Evolutionary conservation across 2,329 filamentous ascomycete genomes (phyloP), one percentile per base, ranked within the genome.

Genomic region (Scopulariopsis brevicaulis): DNA sequence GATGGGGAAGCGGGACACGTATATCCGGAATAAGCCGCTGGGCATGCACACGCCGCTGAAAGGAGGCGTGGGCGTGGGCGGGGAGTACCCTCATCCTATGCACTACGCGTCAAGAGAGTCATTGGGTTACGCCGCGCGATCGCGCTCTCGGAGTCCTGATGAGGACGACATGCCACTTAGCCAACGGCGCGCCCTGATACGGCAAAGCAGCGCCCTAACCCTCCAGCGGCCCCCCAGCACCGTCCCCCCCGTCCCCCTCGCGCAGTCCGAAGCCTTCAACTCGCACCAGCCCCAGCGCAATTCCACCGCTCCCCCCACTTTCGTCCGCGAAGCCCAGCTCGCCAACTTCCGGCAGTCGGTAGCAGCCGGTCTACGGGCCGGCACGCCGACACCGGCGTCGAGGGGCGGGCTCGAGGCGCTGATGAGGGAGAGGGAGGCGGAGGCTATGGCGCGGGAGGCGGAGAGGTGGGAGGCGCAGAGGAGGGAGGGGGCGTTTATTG

Each of bases 111-210:
- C 66, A 0, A 77, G 73, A 59, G 77, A 81, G 53, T 68, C 73
- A n/a, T 72, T 73, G 5, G 56, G 77, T 11, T 62, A 71, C 62
- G 71, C 73, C 15, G 64, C 66, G 58, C 67, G 70, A 56, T 61
- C 67, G 22, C 24, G 37, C 5, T 20, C 53, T 7, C n/a, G 18
- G 24, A 55, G 18, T 15, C 43, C 40, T 6, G 80, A 82, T 62
- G 74, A 78, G 1, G 89, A 92, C 60, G 82, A 91, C 58, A 76
- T 93, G 63, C 85, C 89, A 0, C 76, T 94, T 20, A 86, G 83
- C 50, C 82, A 87, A 64, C 84, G 88, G 51, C 80, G 79, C 58
- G 73, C 81, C 53, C 69, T 87, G 32, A 82, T 88, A 58, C 81
- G 80, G 35, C 78, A 81, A 50, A 76, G 68, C 61, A 79, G 75